Evolutionary conservation across 1,284 basidiomycete genomes (phyloP).

Genomic region (Fomes fomentarius): DNA sequence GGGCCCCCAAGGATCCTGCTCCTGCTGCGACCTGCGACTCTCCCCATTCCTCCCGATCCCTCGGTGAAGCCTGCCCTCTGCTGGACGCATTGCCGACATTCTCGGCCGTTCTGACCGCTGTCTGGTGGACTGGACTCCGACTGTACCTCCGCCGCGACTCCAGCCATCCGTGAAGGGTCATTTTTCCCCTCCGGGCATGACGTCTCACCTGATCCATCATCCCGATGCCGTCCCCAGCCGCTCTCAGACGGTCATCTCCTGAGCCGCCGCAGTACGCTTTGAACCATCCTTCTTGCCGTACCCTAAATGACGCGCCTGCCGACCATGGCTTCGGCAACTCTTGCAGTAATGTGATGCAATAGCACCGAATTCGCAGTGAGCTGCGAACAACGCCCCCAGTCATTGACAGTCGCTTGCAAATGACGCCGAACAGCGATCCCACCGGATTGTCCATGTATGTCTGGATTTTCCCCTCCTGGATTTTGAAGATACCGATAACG

Average conservation of each 20-base stretch:
- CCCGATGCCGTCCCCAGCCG: background rate
- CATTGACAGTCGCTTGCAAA: too few relatives aligned
- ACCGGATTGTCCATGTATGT: background rate
- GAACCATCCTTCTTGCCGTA: background rate
- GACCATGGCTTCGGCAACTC: background rate
- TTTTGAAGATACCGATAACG: too few relatives aligned
- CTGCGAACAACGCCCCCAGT: background rate
- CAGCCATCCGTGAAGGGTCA: background rate
- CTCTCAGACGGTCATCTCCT: background rate
- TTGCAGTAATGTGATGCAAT: too few relatives aligned
- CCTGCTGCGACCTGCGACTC: constrained; percentile 5
- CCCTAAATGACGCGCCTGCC: background rate
- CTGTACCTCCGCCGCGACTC: background rate
- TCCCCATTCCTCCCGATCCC: background rate
- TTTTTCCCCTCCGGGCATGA: background rate
- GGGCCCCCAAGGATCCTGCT: too few relatives aligned
- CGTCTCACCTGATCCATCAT: background rate
- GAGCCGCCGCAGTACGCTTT: background rate
- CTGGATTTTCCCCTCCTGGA: too few relatives aligned
- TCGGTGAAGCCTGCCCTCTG: background rate
- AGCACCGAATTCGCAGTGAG: background rate
- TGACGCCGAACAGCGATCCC: background rate
- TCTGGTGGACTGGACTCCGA: background rate
- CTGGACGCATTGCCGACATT: background rate
- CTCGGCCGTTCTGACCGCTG: background rate